Conservation (phyloP, 2,329 filamentous ascomycete species). For the Cladosporium sp. region DNA sequence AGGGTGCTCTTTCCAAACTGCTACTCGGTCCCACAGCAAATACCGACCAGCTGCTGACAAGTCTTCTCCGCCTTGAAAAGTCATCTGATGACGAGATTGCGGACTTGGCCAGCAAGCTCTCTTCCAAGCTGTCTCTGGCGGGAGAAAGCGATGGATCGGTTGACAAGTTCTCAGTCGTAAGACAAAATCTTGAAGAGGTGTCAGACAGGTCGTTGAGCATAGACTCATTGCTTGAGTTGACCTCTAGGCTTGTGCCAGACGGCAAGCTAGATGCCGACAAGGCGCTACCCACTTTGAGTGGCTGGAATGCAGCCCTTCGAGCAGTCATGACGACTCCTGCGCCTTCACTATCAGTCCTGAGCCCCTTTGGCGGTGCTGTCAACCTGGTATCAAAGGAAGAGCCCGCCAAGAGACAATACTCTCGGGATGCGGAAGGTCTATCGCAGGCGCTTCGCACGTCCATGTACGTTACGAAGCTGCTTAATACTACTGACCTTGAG, state of each 20-base stretch:
- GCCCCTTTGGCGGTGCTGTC: conserved; percentile 68
- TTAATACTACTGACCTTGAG: conserved; percentile 47
- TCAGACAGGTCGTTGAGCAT: conserved; percentile 49
- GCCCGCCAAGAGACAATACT: conserved; percentile 26
- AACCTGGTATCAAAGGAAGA: conserved; percentile 57
- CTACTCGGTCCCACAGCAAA: not conserved
- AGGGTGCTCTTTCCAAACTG: conserved; percentile 5
- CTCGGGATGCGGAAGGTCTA: conserved; percentile 64
- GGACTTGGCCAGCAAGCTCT: conserved; percentile 17
- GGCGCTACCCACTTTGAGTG: conserved; percentile 39
- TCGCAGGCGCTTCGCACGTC: conserved; percentile 76
- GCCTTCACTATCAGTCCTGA: conserved; percentile 72
- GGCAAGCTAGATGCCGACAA: conserved; percentile 25
- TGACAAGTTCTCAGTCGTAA: conserved; percentile 53
- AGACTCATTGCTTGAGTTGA: conserved; percentile 59
- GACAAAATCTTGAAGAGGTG: conserved; percentile 53
- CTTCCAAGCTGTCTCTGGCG: conserved; percentile 12
- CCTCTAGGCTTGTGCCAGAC: conserved; percentile 49
- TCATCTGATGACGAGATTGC: conserved; percentile 20
- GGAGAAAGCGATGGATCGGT: conserved; percentile 18
- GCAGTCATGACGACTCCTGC: conserved; percentile 59
- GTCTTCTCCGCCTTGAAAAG: conserved; percentile 20
- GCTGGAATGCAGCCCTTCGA: conserved; percentile 67
- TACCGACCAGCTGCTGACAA: conserved; percentile 14
- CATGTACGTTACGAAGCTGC: conserved; percentile 65